Evolutionary conservation across 164 flowering plant genomes (phyloP), one percentile per base, ranked within the genome.

Genomic region (Santalum album): DNA sequence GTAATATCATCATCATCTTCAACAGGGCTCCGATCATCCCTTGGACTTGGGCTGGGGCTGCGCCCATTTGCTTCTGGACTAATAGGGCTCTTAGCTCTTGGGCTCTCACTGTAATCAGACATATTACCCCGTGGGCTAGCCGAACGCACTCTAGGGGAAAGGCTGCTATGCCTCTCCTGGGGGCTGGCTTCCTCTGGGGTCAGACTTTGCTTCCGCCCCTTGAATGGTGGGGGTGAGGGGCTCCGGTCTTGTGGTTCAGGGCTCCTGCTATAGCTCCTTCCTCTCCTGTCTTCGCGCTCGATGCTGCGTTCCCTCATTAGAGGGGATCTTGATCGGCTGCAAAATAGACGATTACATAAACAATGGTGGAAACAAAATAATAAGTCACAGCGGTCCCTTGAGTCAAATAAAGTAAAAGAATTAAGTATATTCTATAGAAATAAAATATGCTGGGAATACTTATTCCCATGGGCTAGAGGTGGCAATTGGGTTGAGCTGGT

Each of bases 241-340:
- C 42, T 38, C 42, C 68, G 49, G 61, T 68, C 67, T 59, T 53
- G 67, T 5, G 76, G 64, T 58, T 74, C 70, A 15, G 86, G 84
- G 72, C 85, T 82, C 59, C 71, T 57, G 59, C 72, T 71, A 60
- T 69, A 61, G 50, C 96, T 83, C 66, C 78, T 69, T 24, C 89
- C 71, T 61, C 79, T 73, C 67, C 68, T 76, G 12, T 76, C 84
- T 47, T 36, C 69, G 10, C 67, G 72, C 55, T 75, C 84, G 51
- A 74, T 68, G 56, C 77, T 80, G 18, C 64, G 44, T 36, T 61
- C 65, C 39, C 42, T 12, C 42, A 12, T 38, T 3, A 15, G 59
- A 32, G 96, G 87, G 12, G 90, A 77, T 56, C 80, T 69, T 2
- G 96, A 84, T 39, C 78, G 83, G 51, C 95, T 87, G 78, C 43